A percentile compares a stretch with the other conserved stretches of the same genome.
Conservation (phyloP, 805 yeast genomes). For the Candida maris region DNA sequence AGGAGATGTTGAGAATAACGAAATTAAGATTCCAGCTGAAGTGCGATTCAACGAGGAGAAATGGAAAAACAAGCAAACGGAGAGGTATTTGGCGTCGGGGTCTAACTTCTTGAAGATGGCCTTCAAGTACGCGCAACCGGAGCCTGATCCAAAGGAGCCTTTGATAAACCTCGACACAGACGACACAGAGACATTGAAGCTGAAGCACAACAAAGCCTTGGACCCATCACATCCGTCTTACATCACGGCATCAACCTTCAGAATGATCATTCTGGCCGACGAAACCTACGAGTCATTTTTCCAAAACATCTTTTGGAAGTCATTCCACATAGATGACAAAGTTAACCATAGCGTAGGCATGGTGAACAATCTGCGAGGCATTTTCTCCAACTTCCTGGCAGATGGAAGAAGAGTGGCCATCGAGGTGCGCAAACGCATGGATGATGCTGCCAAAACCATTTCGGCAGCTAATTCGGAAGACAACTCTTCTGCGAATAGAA, state of each 20-base stretch:
- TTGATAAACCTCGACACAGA: slow-evolving; percentile 38
- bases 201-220: slow-evolving; percentile 72
- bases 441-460: slow-evolving; percentile 47
- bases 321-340: slow-evolving; percentile 62
- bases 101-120: slow-evolving; percentile 83
- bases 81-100: slow-evolving; percentile 81
- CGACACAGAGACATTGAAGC: slow-evolving; percentile 25
- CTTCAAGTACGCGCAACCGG: slow-evolving; percentile 83
- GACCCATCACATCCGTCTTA: slow-evolving; percentile 76
- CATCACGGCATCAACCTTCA: slow-evolving; percentile 78
- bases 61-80: slow-evolving; percentile 63
- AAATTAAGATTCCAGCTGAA: slow-evolving; percentile 52
- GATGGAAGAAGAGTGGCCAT: slow-evolving; percentile 91
- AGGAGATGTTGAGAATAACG: slow-evolving; percentile 30
- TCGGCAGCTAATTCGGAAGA: slow-evolving; percentile 12
- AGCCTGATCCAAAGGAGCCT: slow-evolving; percentile 40
- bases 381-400: slow-evolving; percentile 86
- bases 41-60: slow-evolving; percentile 60
- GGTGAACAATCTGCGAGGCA: slow-evolving; percentile 67
- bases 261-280: slow-evolving; percentile 93
- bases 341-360: slow-evolving; percentile 34
- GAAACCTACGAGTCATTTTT: slow-evolving; percentile 89
- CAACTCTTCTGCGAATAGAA: slow-evolving; percentile 16
- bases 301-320: slow-evolving; percentile 58
- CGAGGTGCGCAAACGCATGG: slow-evolving; percentile 85